These are phyloP conservation scores for Bertia moriformis DNA, from an alignment of 2,329 filamentous ascomycete genomes.

Conservation along the genomic window DNA sequence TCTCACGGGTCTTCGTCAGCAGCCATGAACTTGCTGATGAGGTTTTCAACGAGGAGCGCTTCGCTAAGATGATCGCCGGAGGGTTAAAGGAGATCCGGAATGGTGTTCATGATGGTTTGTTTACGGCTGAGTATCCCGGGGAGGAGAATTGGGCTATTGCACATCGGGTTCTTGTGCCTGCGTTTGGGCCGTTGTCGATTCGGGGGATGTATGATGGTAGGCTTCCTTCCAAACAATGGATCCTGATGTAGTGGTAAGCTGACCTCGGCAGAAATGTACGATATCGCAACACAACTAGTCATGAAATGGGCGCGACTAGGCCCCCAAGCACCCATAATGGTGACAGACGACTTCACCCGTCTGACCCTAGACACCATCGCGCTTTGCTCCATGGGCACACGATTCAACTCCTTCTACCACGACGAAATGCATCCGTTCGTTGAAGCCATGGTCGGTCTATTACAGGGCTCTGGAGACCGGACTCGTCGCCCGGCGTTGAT, in stretches of 20 bases:
- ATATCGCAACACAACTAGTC: conserved; percentile 49
- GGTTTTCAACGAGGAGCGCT: conserved; percentile 50
- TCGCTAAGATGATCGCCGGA: conserved; percentile 38
- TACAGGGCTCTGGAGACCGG: conserved; percentile 38
- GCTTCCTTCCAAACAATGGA: too few relatives aligned
- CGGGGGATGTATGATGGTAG: conserved; percentile 46
- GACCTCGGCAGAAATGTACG: conserved; percentile 42
- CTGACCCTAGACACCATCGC: conserved; percentile 60
- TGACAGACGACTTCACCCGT: conserved; percentile 57
- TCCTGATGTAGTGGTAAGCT: too few relatives aligned
- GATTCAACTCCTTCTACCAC: conserved; percentile 64
- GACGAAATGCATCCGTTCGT: conserved; percentile 59
- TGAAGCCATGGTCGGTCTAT: conserved; percentile 48
- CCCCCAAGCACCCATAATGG: conserved; percentile 35
- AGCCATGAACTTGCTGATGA: conserved; percentile 45
- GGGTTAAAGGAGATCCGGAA: conserved; percentile 40
- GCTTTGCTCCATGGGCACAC: conserved; percentile 55
- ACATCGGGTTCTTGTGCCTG: conserved; percentile 49
- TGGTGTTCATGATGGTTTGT: conserved; percentile 49
- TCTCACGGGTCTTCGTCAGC: conserved; percentile 31
- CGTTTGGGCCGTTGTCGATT: conserved; percentile 56
- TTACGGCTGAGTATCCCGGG: conserved; percentile 32
- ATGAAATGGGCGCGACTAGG: conserved; percentile 58
- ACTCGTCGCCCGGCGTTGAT: conserved; percentile 10
- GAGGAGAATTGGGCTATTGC: conserved; percentile 54